Percentiles rank a stretch among this genome's conserved stretches.
These are phyloP conservation scores for Fistulinella cinereoalba DNA, from an alignment of 1,284 basidiomycete species.

Conservation along the genomic window DNA sequence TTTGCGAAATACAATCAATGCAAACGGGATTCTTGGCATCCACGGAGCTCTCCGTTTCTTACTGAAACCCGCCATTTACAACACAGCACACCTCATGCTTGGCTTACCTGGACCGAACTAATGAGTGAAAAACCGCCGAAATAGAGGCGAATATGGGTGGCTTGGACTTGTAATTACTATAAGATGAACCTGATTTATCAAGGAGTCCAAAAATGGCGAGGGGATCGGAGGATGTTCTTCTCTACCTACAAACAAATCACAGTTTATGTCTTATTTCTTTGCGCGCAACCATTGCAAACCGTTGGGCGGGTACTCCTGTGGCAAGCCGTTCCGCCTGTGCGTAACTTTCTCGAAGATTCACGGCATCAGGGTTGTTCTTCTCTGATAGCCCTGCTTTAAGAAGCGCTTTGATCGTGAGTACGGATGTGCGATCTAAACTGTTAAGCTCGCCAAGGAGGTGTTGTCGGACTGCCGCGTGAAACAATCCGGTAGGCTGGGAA, in stretches of 20 bases:
- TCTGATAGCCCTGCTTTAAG: slow-evolving; percentile 56
- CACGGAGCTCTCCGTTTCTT: too few relatives aligned
- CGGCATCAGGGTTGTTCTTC: slow-evolving; percentile 61
- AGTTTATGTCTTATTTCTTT: slow-evolving; percentile 68
- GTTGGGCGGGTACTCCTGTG: slow-evolving; percentile 52
- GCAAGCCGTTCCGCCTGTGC: slow-evolving; percentile 62
- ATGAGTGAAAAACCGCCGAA: background rate
- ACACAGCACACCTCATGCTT: background rate
- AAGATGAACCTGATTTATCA: too few relatives aligned
- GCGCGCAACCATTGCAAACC: slow-evolving; percentile 56
- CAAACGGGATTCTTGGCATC: too few relatives aligned
- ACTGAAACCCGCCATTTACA: too few relatives aligned
- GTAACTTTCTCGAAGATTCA: slow-evolving; percentile 67
- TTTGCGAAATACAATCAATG: too few relatives aligned
- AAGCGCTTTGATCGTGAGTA: slow-evolving; percentile 53
- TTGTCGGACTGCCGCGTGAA: slow-evolving; percentile 51
- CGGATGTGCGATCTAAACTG: slow-evolving; percentile 52
- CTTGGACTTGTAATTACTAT: too few relatives aligned
- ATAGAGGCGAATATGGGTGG: background rate
- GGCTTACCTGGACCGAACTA: background rate
- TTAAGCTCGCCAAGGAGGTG: slow-evolving; percentile 51
- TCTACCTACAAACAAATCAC: slow-evolving; percentile 23
- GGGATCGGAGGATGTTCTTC: background rate
- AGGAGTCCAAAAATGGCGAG: background rate
- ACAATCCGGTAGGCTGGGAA: slow-evolving; percentile 47